Evolutionary conservation across 2,329 filamentous ascomycete species (phyloP), one percentile per base, ranked within the genome.

Genomic region (Huntiella abstrusa): DNA sequence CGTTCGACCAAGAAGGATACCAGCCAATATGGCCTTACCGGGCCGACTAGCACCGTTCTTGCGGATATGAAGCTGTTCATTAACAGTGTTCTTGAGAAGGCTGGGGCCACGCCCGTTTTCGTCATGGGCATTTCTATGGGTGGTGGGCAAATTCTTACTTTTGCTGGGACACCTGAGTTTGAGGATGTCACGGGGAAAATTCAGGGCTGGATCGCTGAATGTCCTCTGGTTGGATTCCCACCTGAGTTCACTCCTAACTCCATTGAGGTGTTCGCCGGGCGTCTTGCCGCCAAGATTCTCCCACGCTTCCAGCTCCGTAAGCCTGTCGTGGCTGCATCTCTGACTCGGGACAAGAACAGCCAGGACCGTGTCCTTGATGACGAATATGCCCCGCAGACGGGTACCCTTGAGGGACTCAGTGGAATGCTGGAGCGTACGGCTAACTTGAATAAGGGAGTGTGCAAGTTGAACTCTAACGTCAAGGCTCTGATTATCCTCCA

Each of bases 51-150:
- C 1, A 71, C 68, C 47, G 83, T 94, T 48, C 65, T 93, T 39
- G 68, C 71, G 49, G 87, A 95, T 59, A 77, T 94, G 46, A 82
- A 77, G 8, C 77, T 77, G 38, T 84, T 95, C 59, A 48, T 50
- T 46, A n/a, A 43, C 15, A 44, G 28, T 13, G 67, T 91, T 53
- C 67, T 67, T 49, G 64, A 66, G 32, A 71, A 80, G 51, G 63
- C 78, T 4, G 69, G 69, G 7, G 55, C 61, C 3, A 16, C 47
- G 16, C 84, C 85, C 0, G 57, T 92, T 12, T 95, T 94, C 62
- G 69, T 95, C 15, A 76, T 91, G 66, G 87, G 87, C 45, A 85
- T 94, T 62, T 86, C 80, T 16, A 94, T 94, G 84, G 87, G 87
- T 53, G 87, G 87, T 49, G 83, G 77, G 17, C 72, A 92, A 61